Evolutionary conservation across 1,284 basidiomycete species (phyloP).

Genomic region (Xanthoconium separans): DNA sequence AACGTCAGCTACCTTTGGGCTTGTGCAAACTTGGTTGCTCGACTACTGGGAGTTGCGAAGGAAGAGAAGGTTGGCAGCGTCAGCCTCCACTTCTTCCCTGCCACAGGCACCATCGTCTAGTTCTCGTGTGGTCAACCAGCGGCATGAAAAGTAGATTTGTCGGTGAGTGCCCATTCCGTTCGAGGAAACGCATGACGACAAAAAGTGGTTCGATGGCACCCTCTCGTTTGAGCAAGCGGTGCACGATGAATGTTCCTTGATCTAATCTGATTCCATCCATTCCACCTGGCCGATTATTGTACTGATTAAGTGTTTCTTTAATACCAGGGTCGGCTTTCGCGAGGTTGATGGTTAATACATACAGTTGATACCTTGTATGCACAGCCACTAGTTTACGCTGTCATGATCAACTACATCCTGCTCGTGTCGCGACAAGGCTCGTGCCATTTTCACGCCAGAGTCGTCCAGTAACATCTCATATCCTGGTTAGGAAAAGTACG

Average conservation of each 20-base stretch:
- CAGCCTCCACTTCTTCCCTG: slow-evolving; percentile 1
- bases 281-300: background rate
- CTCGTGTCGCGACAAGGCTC: slow-evolving; percentile 92
- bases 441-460: slow-evolving; percentile 26
- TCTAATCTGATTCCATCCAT: slow-evolving; percentile 73
- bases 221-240: slow-evolving; percentile 39
- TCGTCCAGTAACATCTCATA: slow-evolving; percentile 11
- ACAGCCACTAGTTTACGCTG: slow-evolving; percentile 29
- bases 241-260: slow-evolving; percentile 71
- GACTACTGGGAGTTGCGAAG: slow-evolving; percentile 59
- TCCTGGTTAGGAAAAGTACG: slow-evolving; percentile 84
- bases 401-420: slow-evolving; percentile 87
- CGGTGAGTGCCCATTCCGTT: slow-evolving; percentile 13
- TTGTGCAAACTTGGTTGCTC: slow-evolving; percentile 77
- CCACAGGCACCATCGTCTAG: background rate
- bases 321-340: background rate
- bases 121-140: background rate
- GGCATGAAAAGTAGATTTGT: slow-evolving; percentile 14
- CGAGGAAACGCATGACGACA: slow-evolving; percentile 55
- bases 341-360: background rate
- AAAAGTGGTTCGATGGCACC: slow-evolving; percentile 70
- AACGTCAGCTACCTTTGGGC: slow-evolving; percentile 76
- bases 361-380: background rate
- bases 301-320: slow-evolving; percentile 10
- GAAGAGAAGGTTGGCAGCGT: slow-evolving; percentile 30